phyloP scores from a whole-genome alignment of 345 rosid genomes.

The Syzygium grande region DNA sequence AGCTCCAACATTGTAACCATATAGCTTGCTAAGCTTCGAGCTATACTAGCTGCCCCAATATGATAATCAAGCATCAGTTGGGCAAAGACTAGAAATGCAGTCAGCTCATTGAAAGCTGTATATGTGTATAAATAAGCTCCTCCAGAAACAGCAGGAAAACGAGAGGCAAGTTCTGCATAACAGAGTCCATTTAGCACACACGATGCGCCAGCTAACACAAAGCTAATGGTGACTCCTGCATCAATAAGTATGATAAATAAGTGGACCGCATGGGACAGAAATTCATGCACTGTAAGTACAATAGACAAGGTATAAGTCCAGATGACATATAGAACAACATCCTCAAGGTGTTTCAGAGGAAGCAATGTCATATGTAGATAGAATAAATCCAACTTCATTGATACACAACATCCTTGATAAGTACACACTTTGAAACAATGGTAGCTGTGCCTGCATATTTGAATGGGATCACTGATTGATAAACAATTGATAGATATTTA shows the following conservation, averaged over 20 bases:
- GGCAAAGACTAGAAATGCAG: constrained; percentile 86
- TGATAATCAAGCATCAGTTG: constrained; percentile 95
- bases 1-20: constrained; percentile 63
- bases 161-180: constrained; percentile 84
- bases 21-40: constrained; percentile 88
- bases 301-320: neutral
- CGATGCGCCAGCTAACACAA: constrained; percentile 81
- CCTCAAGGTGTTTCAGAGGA: neutral
- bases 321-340: neutral
- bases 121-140: constrained; percentile 88
- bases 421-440: neutral
- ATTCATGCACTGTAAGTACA: neutral
- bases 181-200: constrained; percentile 91
- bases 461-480: neutral
- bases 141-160: constrained; percentile 91
- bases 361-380: neutral
- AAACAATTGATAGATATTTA: neutral
- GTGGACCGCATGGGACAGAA: neutral
- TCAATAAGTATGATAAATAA: neutral
- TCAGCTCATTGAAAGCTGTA: constrained; percentile 85
- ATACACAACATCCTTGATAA: neutral
- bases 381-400: neutral
- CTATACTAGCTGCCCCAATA: constrained; percentile 95
- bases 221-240: constrained; percentile 86
- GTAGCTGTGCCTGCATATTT: neutral